A percentile compares a stretch with the other conserved stretches of the same genome.
Evolutionary conservation across 352 stramenopile genomes (phyloP).

Genomic region (Pythium periplocum): DNA sequence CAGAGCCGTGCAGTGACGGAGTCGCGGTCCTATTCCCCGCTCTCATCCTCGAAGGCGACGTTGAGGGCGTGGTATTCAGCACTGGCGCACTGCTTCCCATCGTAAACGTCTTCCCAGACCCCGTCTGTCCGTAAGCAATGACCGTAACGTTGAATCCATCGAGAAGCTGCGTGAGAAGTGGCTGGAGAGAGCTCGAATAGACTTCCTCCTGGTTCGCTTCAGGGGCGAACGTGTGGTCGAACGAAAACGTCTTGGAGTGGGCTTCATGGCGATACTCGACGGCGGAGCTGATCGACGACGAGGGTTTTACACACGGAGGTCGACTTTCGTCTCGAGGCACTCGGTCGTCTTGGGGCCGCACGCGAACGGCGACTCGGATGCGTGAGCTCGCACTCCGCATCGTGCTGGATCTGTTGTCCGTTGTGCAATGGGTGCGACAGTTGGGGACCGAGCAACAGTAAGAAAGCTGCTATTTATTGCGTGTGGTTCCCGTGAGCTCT

Average conservation of each 20-base stretch:
- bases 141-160: constrained; percentile 60
- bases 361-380: constrained; percentile 61
- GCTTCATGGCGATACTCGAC: constrained; percentile 35
- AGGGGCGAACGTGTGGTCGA: constrained; percentile 56
- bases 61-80: constrained; percentile 19
- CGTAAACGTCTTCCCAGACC: constrained; percentile 52
- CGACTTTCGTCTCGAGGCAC: too few relatives aligned
- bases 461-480: too few relatives aligned
- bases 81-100: constrained; percentile 35
- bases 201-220: constrained; percentile 38
- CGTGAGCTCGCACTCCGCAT: constrained; percentile 16
- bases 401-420: not conserved
- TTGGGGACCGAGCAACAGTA: too few relatives aligned
- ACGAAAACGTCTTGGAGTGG: constrained; percentile 45
- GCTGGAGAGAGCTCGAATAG: constrained; percentile 32
- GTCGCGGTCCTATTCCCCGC: not conserved
- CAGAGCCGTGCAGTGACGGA: not conserved
- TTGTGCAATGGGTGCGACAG: too few relatives aligned
- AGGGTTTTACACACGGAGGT: constrained; percentile 13
- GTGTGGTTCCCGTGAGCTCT: too few relatives aligned
- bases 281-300: constrained; percentile 6
- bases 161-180: constrained; percentile 38
- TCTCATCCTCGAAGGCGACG: constrained; percentile 6
- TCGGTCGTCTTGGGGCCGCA: constrained; percentile 23
- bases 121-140: constrained; percentile 54